Conservation (phyloP, 768 basidiomycete genomes). For the Podaxis sp. region DNA sequence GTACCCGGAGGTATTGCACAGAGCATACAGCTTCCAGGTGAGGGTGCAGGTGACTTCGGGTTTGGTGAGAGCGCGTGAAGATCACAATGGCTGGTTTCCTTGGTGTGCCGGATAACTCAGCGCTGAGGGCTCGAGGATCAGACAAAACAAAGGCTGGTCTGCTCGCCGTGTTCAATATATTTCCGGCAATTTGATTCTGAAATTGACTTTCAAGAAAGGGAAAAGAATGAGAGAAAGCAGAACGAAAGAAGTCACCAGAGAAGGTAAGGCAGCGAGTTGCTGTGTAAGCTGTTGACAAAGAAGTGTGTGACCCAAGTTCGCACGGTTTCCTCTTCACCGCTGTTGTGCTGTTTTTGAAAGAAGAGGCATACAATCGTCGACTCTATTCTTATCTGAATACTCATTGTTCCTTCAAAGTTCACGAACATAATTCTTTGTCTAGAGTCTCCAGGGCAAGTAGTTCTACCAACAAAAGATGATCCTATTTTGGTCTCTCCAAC, state of each 20-base stretch:
- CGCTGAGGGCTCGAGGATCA: not conserved
- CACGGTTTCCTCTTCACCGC: not conserved
- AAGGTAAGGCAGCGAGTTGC: not conserved
- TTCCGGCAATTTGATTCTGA: not conserved
- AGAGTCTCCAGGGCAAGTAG: not conserved
- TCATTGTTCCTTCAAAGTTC: not conserved
- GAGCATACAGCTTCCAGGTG: no score
- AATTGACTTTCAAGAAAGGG: not conserved
- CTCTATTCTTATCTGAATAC: not conserved
- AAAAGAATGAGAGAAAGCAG: constrained; percentile 1
- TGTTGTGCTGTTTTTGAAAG: not conserved
- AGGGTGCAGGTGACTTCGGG: not conserved
- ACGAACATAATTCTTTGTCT: not conserved
- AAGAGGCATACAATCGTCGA: not conserved
- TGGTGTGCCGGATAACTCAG: not conserved
- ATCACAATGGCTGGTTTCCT: not conserved
- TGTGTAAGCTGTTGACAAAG: not conserved
- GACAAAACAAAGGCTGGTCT: not conserved
- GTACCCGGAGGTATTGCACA: not conserved
- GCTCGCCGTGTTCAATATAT: not conserved
- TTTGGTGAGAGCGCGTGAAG: not conserved
- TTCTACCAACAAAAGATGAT: not conserved
- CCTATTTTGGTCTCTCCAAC: not conserved
- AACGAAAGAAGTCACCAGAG: constrained; percentile 4
- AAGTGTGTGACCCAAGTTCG: not conserved